Conservation (phyloP, 305 asterid genomes). For the Rubia tinctorum region DNA sequence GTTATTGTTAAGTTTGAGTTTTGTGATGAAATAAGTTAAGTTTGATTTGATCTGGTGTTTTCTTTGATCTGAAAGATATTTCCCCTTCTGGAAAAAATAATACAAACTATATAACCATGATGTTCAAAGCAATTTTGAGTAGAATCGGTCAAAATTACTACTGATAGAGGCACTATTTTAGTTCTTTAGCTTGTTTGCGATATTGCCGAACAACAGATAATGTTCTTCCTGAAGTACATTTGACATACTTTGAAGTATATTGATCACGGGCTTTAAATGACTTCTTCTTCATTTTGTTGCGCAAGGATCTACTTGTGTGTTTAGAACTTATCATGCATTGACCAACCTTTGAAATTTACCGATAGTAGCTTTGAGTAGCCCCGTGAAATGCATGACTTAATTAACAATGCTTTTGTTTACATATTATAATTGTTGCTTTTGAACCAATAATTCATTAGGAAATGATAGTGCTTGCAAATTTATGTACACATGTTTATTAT, state of each 20-base stretch:
- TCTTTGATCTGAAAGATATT: background rate
- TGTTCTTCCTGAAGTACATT: slow-evolving; percentile 84
- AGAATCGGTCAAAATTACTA: slow-evolving; percentile 52
- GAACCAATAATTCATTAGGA: too few relatives aligned
- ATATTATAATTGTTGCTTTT: too few relatives aligned
- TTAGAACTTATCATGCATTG: too few relatives aligned
- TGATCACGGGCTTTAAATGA: slow-evolving; percentile 68
- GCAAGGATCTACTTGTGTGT: slow-evolving; percentile 47
- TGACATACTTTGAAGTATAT: slow-evolving; percentile 68
- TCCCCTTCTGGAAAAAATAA: background rate
- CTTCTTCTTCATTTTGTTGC: slow-evolving; percentile 97
- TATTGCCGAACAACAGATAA: slow-evolving; percentile 86
- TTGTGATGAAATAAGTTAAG: background rate
- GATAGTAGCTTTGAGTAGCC: too few relatives aligned
- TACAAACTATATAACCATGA: too few relatives aligned
- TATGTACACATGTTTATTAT: too few relatives aligned
- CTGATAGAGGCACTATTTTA: slow-evolving; percentile 86
- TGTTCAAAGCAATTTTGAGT: slow-evolving; percentile 13
- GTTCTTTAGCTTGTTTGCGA: slow-evolving; percentile 81
- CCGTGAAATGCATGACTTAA: too few relatives aligned
- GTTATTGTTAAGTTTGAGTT: background rate
- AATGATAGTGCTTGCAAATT: too few relatives aligned
- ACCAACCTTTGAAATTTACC: too few relatives aligned
- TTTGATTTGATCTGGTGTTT: background rate
- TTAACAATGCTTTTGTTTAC: too few relatives aligned